Base-by-base conservation (phyloP, 306 rosid genomes). In the Cicer arietinum region DNA sequence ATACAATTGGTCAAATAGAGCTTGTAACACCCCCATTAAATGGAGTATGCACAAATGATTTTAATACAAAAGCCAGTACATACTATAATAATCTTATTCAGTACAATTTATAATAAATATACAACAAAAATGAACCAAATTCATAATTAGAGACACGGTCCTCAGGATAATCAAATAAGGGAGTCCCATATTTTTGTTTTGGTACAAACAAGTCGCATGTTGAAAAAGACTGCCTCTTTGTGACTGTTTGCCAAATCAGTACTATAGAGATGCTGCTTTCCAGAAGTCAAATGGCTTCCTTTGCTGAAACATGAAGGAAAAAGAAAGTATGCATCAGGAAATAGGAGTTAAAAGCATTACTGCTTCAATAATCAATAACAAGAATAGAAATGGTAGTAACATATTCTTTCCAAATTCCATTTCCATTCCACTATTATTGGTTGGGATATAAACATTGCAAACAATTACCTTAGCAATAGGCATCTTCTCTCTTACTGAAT, bases 401-500 rank as follows among this genome's bases (percentile, higher is more conserved):
- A 51, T 14, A 53, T 52, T 52, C 3, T 52, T 52, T 52, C 10
- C 3, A 14, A 14, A 52, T 52, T 52, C 20, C 57, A 51, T 51
- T 51, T 51, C 30, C 59, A 16, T 10, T 17, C 6, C 7, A 30
- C 12, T 54, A 17, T 4, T 17, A 54, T 17, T 7, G 30, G 59
- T 17, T 7, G 2, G 59, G 9, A 53, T 30, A 6, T 56, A 71
- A 14, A 53, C 53, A 51, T 64, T 25, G 76, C 10, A 78, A 45
- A 45, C 16, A 60, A 8, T 80, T 88, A 89, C 99, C 95, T 84
- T 71, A 17, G 90, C 85, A 76, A 94, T 84, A 76, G 99, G 97
- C 92, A 94, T 89, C 83, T 86, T 94, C 84, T 85, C 80, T 74
- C 97, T 90, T 74, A 90, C 88, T 35, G 96, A 87, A 74, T 90